These are phyloP conservation scores for Neckera pumila DNA, from an alignment of 225 moss, liverwort and hornwort genomes.

Conservation along the genomic window DNA sequence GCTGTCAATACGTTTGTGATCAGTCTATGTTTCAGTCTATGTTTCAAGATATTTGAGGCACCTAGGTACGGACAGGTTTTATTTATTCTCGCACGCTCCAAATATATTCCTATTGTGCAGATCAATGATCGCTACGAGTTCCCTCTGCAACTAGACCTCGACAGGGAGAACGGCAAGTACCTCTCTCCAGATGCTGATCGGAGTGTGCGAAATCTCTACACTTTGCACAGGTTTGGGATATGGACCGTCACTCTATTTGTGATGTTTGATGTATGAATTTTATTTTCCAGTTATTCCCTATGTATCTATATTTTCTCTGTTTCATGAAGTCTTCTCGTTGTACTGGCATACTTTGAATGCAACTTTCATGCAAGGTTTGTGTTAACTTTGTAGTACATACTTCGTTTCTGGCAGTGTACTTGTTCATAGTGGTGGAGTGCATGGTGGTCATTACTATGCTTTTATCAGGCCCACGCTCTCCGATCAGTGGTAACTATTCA, in stretches of 20 bases:
- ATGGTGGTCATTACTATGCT: constrained; percentile 99
- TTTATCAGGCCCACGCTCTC: constrained; percentile 95
- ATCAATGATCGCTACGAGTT: constrained; percentile 99
- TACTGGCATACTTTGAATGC: neutral
- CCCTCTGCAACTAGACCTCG: constrained; percentile 95
- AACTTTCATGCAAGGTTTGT: neutral
- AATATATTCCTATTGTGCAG: constrained; percentile 24
- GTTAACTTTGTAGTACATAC: neutral
- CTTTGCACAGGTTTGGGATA: constrained; percentile 70
- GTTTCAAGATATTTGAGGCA: neutral
- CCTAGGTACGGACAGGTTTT: neutral
- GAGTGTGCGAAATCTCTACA: constrained; percentile 92
- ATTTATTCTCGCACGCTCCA: neutral
- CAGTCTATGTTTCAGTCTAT: neutral
- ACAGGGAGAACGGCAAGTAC: constrained; percentile 84
- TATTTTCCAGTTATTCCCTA: neutral
- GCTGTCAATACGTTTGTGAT: neutral
- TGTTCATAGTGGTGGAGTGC: constrained; percentile 98
- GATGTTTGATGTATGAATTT: neutral
- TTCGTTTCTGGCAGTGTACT: constrained; percentile 53
- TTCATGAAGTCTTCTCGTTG: neutral
- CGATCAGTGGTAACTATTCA: constrained; percentile 70
- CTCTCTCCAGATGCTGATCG: constrained; percentile 98
- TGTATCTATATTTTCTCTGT: neutral
- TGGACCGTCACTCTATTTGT: neutral